A percentile compares a stretch with the other conserved stretches of the same genome.
Evolutionary conservation across 352 stramenopile species (phyloP).

Genomic region (Phytophthora hybrid): DNA sequence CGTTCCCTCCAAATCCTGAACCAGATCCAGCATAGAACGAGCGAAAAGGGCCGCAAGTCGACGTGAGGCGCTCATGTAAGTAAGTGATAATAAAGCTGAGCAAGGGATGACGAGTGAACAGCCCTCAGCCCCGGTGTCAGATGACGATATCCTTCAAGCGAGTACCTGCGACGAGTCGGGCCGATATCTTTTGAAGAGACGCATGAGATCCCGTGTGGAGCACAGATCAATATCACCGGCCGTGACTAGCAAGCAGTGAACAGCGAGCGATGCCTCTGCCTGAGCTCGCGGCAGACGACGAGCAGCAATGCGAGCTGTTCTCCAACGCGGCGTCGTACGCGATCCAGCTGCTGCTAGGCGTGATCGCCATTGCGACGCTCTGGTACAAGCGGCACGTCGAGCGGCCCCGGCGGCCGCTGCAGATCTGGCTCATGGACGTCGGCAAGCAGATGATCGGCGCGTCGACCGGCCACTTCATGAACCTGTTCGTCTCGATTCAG

Average conservation of each 20-base stretch:
- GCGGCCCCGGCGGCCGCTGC: conserved; percentile 64
- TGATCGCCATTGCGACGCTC: conserved; percentile 73
- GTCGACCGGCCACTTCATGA: conserved; percentile 73
- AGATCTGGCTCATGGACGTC: conserved; percentile 87
- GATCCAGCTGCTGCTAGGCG: conserved; percentile 72
- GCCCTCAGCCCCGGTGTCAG: too few relatives aligned
- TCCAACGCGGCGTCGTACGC: conserved; percentile 74
- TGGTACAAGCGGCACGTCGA: conserved; percentile 90
- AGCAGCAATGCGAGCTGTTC: conserved; percentile 67
- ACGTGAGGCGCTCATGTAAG: conserved; percentile 33
- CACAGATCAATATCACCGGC: not conserved
- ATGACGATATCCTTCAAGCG: not conserved
- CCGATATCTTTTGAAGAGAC: conserved; percentile 36
- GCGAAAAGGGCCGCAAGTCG: conserved; percentile 52
- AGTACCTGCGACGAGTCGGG: conserved; percentile 13
- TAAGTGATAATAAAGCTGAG: conserved; percentile 23
- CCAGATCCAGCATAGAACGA: conserved; percentile 75
- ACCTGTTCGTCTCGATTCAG: conserved; percentile 72
- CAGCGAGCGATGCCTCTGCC: conserved; percentile 20
- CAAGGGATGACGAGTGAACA: not conserved
- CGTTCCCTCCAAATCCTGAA: conserved; percentile 86
- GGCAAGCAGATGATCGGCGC: conserved; percentile 85
- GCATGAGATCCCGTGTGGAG: conserved; percentile 13
- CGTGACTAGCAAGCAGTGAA: conserved; percentile 5
- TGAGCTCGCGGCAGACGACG: conserved; percentile 20